These are phyloP conservation scores for Rhizophora apiculata DNA, from an alignment of 345 rosid genomes.

Conservation along the genomic window DNA sequence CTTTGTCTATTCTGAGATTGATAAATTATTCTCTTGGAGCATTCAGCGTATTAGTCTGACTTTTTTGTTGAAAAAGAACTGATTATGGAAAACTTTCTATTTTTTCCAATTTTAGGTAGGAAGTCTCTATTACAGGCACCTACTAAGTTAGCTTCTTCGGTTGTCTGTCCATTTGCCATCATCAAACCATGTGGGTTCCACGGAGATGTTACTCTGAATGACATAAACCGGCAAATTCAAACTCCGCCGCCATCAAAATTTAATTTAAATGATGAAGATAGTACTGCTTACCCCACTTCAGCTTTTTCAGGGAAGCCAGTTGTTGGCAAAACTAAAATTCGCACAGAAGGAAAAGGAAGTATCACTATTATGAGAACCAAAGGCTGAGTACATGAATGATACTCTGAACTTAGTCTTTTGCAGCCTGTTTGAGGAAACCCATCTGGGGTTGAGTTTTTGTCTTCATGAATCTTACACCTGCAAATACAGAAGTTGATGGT, in stretches of 20 bases:
- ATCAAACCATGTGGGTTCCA: constrained; percentile 88
- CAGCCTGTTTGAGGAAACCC: too few species aligned
- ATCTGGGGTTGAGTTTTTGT: constrained; percentile 17
- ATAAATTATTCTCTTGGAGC: too few species aligned
- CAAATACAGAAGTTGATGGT: constrained; percentile 16
- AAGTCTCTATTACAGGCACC: constrained; percentile 63
- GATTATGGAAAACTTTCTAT: constrained; percentile 8
- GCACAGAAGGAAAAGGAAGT: constrained; percentile 98
- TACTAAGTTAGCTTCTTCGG: constrained; percentile 66
- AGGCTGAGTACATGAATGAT: constrained; percentile 45
- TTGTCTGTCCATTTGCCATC: constrained; percentile 87
- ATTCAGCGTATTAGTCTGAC: too few species aligned
- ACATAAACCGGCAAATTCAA: constrained; percentile 79
- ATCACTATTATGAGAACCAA: constrained; percentile 94
- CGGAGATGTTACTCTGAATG: constrained; percentile 90
- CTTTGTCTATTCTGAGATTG: too few species aligned
- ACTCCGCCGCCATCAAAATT: constrained; percentile 59
- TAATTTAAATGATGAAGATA: constrained; percentile 51
- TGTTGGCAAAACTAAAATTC: constrained; percentile 93
- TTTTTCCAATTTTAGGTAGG: constrained; percentile 45
- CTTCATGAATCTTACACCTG: constrained; percentile 23
- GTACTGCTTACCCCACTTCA: constrained; percentile 66
- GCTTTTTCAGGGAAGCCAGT: constrained; percentile 99
- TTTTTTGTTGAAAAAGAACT: not conserved
- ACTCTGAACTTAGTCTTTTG: constrained; percentile 12